Evolutionary conservation across 495 filamentous ascomycete genomes (phyloP).

Genomic region (Friedmanniomyces simplex): DNA sequence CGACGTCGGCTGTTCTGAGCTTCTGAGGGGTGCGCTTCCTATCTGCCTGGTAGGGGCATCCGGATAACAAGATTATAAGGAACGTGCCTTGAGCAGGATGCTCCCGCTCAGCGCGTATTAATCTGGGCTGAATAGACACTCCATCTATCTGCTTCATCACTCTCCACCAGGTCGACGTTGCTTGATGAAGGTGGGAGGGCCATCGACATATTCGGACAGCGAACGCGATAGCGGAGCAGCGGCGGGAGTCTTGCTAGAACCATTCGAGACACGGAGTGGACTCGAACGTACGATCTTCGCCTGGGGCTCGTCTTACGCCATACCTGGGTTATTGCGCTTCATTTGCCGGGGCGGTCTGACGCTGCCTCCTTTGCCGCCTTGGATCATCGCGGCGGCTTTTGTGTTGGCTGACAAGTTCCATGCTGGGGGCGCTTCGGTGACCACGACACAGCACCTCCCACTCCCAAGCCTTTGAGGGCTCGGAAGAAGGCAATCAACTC

Average conservation of each 20-base stretch:
- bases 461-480: not conserved
- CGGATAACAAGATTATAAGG: conserved; percentile 11
- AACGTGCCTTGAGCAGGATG: not conserved
- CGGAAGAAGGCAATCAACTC: not conserved
- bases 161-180: not conserved
- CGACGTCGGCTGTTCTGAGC: conserved; percentile 5
- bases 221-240: not conserved
- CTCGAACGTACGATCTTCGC: conserved; percentile 2
- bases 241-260: not conserved
- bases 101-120: conserved; percentile 3
- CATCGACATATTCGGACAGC: not conserved
- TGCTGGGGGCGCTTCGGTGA: not conserved
- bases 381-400: no score
- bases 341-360: no score
- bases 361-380: no score
- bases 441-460: not conserved
- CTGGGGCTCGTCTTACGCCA: not conserved
- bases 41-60: not conserved
- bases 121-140: conserved; percentile 2
- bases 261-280: not conserved
- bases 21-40: not conserved
- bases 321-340: no score
- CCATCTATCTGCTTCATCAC: conserved; percentile 17
- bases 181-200: not conserved
- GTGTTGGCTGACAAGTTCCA: not conserved